These are phyloP conservation scores for Alternaria incomplexa DNA, from an alignment of 2,329 filamentous ascomycete genomes.

Conservation along the genomic window DNA sequence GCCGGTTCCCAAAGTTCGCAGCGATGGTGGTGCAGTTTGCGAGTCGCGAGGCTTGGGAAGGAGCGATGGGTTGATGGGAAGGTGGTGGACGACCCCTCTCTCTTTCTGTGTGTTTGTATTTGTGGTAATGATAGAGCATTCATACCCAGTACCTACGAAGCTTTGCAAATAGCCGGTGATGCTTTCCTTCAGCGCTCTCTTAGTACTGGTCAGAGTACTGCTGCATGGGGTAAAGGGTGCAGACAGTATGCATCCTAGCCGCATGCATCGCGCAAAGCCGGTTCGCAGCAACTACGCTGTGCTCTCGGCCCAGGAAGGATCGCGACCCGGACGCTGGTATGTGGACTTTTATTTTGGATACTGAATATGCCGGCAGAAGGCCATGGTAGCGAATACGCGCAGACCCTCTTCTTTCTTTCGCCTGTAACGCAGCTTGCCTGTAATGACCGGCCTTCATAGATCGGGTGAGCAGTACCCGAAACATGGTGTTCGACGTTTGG, in stretches of 20 bases:
- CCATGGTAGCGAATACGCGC: slow-evolving; percentile 1
- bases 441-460: not conserved
- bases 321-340: slow-evolving; percentile 24
- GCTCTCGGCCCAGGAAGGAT: slow-evolving; percentile 18
- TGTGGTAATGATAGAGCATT: not conserved
- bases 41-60: not conserved
- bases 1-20: slow-evolving; percentile 8
- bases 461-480: slow-evolving; percentile 15
- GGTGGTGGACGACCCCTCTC: not conserved
- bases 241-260: slow-evolving; percentile 13
- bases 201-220: slow-evolving; percentile 10
- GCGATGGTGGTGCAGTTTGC: slow-evolving; percentile 9
- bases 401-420: not conserved
- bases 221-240: slow-evolving; percentile 6
- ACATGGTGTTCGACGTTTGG: not conserved
- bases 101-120: not conserved
- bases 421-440: not conserved
- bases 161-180: not conserved
- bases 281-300: slow-evolving; percentile 11
- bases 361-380: slow-evolving; percentile 21
- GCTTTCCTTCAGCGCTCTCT: not conserved
- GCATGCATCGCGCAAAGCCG: slow-evolving; percentile 9
- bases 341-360: not conserved
- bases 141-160: not conserved
- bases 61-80: not conserved